Conservation (phyloP, 2,329 filamentous ascomycete genomes). For the Coleophoma eucalyptorum region DNA sequence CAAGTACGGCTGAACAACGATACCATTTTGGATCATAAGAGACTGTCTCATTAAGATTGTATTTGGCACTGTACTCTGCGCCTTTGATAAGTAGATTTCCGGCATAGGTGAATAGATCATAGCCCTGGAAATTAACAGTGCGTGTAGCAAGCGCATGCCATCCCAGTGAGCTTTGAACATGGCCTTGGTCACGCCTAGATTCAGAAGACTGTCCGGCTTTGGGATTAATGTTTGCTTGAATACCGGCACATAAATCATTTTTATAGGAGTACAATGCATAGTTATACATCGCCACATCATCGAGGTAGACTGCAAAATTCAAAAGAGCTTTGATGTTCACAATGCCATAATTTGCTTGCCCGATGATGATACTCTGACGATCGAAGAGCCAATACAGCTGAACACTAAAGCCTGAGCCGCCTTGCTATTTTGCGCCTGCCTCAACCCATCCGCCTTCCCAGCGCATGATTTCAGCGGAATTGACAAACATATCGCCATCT, state of each 20-base stretch:
- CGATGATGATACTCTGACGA: conserved; percentile 31
- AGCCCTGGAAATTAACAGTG: too few species aligned
- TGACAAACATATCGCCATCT: conserved; percentile 35
- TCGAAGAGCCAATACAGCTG: conserved; percentile 39
- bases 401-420: conserved; percentile 32
- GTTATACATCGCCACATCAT: conserved; percentile 36
- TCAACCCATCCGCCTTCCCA: conserved; percentile 38
- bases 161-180: too few species aligned
- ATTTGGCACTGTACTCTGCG: too few species aligned
- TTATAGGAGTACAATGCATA: conserved; percentile 33
- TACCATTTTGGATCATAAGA: too few species aligned
- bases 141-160: too few species aligned
- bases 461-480: conserved; percentile 40
- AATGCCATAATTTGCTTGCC: conserved; percentile 40
- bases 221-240: conserved; percentile 25
- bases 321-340: conserved; percentile 34
- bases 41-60: too few species aligned
- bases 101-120: too few species aligned
- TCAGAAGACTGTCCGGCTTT: conserved; percentile 32
- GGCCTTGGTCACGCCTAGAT: conserved; percentile 33
- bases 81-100: too few species aligned
- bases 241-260: conserved; percentile 33
- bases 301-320: conserved; percentile 35
- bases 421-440: conserved; percentile 27
- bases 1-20: too few species aligned